These are phyloP conservation scores for Starmerella powellii DNA, from an alignment of 805 yeast genomes.

Conservation along the genomic window DNA sequence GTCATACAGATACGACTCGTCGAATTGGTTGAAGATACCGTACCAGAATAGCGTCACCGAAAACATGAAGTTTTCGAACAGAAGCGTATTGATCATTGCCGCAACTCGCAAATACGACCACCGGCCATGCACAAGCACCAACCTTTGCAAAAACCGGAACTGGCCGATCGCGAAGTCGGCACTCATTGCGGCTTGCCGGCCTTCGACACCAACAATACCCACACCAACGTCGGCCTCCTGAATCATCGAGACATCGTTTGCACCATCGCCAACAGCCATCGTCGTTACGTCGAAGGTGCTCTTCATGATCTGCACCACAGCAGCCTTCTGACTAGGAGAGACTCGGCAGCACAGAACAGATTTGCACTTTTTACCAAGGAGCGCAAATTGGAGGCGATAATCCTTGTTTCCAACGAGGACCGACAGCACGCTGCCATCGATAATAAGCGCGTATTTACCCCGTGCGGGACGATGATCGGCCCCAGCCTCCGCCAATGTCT, in stretches of 20 bases:
- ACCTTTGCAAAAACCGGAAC: constrained; percentile 52
- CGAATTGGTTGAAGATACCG: constrained; percentile 55
- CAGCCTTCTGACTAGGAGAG: constrained; percentile 73
- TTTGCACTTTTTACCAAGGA: constrained; percentile 62
- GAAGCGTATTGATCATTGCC: constrained; percentile 68
- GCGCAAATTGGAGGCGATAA: constrained; percentile 42
- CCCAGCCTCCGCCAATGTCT: constrained; percentile 40
- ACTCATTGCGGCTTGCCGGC: constrained; percentile 78
- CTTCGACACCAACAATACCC: constrained; percentile 81
- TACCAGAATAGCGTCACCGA: constrained; percentile 68
- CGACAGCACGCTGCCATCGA: constrained; percentile 57
- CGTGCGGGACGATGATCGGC: constrained; percentile 55
- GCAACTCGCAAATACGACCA: constrained; percentile 68
- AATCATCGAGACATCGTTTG: constrained; percentile 80
- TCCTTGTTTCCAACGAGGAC: constrained; percentile 33
- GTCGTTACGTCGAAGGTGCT: constrained; percentile 58
- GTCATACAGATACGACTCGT: constrained; percentile 66
- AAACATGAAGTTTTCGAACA: constrained; percentile 64
- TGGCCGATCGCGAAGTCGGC: constrained; percentile 77
- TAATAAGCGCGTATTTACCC: constrained; percentile 45
- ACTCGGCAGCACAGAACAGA: constrained; percentile 77
- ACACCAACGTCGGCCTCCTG: constrained; percentile 78
- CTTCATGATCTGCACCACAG: constrained; percentile 57
- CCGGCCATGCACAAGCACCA: constrained; percentile 68
- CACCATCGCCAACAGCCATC: constrained; percentile 74